Evolutionary conservation across 2,329 filamentous ascomycete species (phyloP).

Genomic region (Ceratocystis diversiconidia): DNA sequence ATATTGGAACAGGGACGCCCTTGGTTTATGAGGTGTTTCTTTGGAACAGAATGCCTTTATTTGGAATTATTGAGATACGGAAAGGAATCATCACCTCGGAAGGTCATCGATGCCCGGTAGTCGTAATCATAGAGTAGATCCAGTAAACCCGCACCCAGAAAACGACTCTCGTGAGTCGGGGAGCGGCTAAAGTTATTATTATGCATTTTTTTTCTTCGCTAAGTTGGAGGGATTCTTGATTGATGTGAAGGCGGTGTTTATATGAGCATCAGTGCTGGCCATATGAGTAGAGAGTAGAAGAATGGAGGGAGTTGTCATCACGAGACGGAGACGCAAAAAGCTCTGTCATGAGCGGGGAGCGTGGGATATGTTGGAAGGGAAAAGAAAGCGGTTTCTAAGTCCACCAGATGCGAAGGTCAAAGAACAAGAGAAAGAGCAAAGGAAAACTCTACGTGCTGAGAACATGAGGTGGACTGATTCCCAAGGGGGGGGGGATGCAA

Average conservation of each 20-base stretch:
- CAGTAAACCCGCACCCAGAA: background rate
- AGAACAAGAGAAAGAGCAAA: background rate
- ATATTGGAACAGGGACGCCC: background rate
- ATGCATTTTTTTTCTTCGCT: background rate
- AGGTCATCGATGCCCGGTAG: slow-evolving; percentile 1
- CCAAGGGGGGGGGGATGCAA: background rate
- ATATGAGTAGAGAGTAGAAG: no score
- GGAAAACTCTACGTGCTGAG: background rate
- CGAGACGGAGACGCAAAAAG: no score
- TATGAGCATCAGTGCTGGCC: no score
- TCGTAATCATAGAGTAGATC: slow-evolving; percentile 5
- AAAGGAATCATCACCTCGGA: background rate
- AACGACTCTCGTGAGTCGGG: slow-evolving; percentile 1
- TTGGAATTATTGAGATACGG: background rate
- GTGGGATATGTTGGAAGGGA: background rate
- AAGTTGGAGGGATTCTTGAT: background rate
- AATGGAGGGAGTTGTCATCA: no score
- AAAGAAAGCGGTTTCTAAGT: background rate
- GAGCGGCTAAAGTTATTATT: background rate
- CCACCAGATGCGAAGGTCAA: background rate
- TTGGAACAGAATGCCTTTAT: background rate
- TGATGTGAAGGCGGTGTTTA: background rate
- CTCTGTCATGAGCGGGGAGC: background rate
- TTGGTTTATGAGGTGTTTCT: background rate
- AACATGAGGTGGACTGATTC: background rate